Evolutionary conservation across 768 basidiomycete species (phyloP).

Genomic region (Leccinum incarnatum): DNA sequence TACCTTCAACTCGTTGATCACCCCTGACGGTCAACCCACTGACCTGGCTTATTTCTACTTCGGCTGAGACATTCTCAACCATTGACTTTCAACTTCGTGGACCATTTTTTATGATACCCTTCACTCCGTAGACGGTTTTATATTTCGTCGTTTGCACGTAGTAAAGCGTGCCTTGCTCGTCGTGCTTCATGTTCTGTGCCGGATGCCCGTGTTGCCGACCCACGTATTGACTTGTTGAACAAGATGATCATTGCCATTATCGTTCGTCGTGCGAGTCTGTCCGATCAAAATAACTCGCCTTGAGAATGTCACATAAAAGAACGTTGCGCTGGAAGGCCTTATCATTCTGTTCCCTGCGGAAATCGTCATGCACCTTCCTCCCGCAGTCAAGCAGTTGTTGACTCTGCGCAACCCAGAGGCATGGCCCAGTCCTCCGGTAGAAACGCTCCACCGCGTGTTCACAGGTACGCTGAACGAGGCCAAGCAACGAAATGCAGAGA

Average conservation of each 20-base stretch:
- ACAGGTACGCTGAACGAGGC: constrained; percentile 65
- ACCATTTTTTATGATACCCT: constrained; percentile 20
- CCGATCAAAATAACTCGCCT: background rate
- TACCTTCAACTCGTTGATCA: constrained; percentile 49
- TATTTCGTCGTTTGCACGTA: background rate
- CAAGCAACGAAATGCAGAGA: constrained; percentile 58
- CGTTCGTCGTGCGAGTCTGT: background rate
- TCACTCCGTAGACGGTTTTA: constrained; percentile 12
- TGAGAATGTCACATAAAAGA: constrained; percentile 9
- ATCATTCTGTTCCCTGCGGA: background rate
- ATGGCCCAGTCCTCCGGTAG: constrained; percentile 52
- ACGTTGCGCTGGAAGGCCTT: background rate
- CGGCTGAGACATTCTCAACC: background rate
- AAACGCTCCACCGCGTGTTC: constrained; percentile 55
- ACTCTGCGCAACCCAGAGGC: constrained; percentile 63
- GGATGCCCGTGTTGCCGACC: constrained; percentile 18
- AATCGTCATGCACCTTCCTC: constrained; percentile 51
- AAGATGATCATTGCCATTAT: constrained; percentile 2
- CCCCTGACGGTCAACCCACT: constrained; percentile 42
- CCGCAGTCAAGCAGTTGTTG: constrained; percentile 68
- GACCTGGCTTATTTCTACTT: constrained; percentile 52
- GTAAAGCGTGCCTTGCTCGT: constrained; percentile 5
- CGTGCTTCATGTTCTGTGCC: constrained; percentile 20
- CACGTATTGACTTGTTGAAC: constrained; percentile 25
- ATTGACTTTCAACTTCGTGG: background rate